Base-by-base conservation (phyloP, 2,329 filamentous ascomycete genomes). In the Ascochyta koolunga region DNA sequence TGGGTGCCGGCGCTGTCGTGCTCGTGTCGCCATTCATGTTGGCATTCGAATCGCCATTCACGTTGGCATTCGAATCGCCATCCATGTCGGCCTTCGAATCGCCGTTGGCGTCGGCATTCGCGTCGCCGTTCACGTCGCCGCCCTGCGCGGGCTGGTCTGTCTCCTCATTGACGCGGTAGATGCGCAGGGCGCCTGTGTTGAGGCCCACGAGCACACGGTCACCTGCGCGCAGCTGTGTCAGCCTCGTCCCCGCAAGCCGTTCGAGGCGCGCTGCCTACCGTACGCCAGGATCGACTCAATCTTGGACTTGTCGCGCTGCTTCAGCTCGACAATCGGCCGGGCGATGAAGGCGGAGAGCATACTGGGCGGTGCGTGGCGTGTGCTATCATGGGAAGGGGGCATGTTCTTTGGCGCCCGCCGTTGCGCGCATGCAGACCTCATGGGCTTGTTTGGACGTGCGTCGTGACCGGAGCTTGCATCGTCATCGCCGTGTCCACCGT, bases 331-430 rank as follows among this genome's bases (percentile, higher is more conserved):
- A 75, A 99, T 93, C 61, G 93, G 90, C 72, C 91, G 90, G 80
- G 95, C 93, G 67, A 90, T 96, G 79, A 99, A 99, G 73, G 95
- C 95, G 78, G 93, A 96, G 78, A 99, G 89, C 95, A 97, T 97
- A 48, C 29, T 72, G 61, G 50, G 41, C 50, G 44, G 45, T 37
- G 7, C 13, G 43, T 27, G 18, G 45, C 39, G 22, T 24, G 29
- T 10, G 15, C n/a, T 39, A 33, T 58, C 64, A 61, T 67, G 47
- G 54, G 59, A 55, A 49, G 45, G 37, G 37, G 25, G 2, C 40
- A 59, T 45, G 55, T 51, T 53, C 60, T 45, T 62, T 57, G 64
- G 60, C 61, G 57, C 59, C 50, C 50, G 54, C 50, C 40, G 49
- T 54, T 49, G 61, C 38, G 58, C 56, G 42, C 49, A 55, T 35